Conservation (phyloP, 1,284 basidiomycete genomes). For the Austroboletus olivaceoglutinosus region DNA sequence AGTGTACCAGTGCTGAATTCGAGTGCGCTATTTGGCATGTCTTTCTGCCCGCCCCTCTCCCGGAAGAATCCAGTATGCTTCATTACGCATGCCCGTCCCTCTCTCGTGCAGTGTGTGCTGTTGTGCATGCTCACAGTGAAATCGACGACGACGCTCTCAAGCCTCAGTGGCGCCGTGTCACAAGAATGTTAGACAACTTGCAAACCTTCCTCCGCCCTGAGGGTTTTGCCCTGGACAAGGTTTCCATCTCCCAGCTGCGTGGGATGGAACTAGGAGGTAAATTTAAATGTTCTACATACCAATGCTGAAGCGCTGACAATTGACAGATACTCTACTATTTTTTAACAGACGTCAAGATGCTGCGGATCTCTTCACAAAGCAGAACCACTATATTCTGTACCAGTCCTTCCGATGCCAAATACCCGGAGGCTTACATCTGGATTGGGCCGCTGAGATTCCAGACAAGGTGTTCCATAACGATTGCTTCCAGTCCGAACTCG, state of each 20-base stretch:
- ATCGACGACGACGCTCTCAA: background rate
- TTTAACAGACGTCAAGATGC: constrained; percentile 2
- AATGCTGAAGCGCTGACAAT: background rate
- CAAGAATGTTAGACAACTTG: background rate
- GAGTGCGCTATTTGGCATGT: background rate
- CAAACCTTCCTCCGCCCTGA: background rate
- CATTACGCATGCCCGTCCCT: background rate
- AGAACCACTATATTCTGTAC: constrained; percentile 13
- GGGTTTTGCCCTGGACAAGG: too few relatives aligned
- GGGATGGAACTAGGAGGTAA: background rate
- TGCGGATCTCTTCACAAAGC: constrained; percentile 29
- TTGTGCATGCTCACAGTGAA: background rate
- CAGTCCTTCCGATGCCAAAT: constrained; percentile 30
- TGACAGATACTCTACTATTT: background rate
- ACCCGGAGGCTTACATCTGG: background rate
- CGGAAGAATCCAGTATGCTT: background rate
- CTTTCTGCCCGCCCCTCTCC: background rate
- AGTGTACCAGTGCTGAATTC: too few relatives aligned
- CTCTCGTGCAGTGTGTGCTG: background rate
- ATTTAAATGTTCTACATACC: background rate
- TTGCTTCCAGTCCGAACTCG: constrained; percentile 10
- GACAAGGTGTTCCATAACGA: constrained; percentile 4
- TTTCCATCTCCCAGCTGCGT: background rate
- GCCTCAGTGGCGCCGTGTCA: background rate
- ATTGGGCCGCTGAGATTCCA: constrained; percentile 1